Conservation (phyloP, 2,329 filamentous ascomycete genomes). For the Rhinocladiella similis region DNA sequence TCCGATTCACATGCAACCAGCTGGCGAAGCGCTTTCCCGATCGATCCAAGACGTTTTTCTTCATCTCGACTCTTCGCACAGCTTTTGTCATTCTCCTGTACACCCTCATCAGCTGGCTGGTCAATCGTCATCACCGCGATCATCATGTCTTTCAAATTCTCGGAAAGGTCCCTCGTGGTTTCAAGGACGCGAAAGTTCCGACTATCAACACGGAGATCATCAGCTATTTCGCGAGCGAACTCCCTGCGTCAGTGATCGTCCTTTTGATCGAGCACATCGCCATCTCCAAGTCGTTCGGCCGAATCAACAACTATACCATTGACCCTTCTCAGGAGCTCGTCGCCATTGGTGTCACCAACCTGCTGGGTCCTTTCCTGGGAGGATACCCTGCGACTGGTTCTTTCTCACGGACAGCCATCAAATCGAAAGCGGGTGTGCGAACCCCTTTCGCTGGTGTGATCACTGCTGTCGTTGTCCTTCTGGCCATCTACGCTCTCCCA, state of each 20-base stretch:
- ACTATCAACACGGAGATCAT: conserved; percentile 67
- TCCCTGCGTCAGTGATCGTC: conserved; percentile 90
- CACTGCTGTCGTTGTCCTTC: conserved; percentile 78
- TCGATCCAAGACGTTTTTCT: conserved; percentile 77
- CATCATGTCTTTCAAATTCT: conserved; percentile 73
- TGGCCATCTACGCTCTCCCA: conserved; percentile 86
- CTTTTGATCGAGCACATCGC: conserved; percentile 95
- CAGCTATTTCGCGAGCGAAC: conserved; percentile 65
- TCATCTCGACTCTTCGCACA: conserved; percentile 84
- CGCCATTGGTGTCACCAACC: conserved; percentile 85
- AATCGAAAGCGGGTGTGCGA: conserved; percentile 91
- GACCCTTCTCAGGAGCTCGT: conserved; percentile 95
- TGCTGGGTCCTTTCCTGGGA: conserved; percentile 87
- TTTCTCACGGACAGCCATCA: conserved; percentile 94
- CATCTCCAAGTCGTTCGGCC: conserved; percentile 94
- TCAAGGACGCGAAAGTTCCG: conserved; percentile 76
- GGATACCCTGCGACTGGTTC: conserved; percentile 92
- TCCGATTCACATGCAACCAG: conserved; percentile 65
- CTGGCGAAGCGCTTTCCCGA: conserved; percentile 69
- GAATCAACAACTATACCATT: conserved; percentile 94
- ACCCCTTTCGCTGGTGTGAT: conserved; percentile 89
- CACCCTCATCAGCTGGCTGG: conserved; percentile 84
- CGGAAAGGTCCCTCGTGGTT: conserved; percentile 77
- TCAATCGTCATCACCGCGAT: conserved; percentile 67
- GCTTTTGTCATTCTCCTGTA: conserved; percentile 90